Conservation (phyloP, 108 stramenopile species). For the Fistulifera solaris region DNA sequence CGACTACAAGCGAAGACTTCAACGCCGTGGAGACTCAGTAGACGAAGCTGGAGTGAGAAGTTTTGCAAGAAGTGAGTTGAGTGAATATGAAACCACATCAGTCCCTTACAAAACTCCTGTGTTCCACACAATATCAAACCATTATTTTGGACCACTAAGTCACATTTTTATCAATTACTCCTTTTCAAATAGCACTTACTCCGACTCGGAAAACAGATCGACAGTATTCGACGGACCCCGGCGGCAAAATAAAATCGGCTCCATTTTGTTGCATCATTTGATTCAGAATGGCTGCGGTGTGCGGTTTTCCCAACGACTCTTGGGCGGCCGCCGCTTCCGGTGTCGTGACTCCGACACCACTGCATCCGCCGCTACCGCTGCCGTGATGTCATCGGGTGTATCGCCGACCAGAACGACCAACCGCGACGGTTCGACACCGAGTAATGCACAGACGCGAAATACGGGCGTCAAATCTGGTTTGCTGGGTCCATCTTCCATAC, state of each 20-base stretch:
- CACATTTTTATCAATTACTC: too few species aligned
- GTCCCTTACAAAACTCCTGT: too few species aligned
- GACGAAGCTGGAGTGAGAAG: too few species aligned
- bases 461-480: conserved; percentile 86
- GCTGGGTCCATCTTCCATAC: conserved; percentile 89
- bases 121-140: too few species aligned
- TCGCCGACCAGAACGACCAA: conserved; percentile 75
- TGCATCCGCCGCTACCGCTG: conserved; percentile 67
- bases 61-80: too few species aligned
- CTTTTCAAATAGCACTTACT: too few species aligned
- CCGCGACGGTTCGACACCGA: conserved; percentile 37
- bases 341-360: conserved; percentile 75
- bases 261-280: conserved; percentile 50
- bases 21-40: too few species aligned
- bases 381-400: conserved; percentile 85
- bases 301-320: conserved; percentile 22
- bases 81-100: too few species aligned
- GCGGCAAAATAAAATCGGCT: conserved; percentile 43
- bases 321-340: conserved; percentile 56
- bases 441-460: conserved; percentile 29
- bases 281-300: conserved; percentile 23
- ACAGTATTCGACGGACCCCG: conserved; percentile 53
- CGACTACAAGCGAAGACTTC: too few species aligned
- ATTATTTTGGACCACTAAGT: too few species aligned
- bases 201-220: conserved; percentile 25